These are phyloP conservation scores for Poronia punctata DNA, from an alignment of 495 filamentous ascomycete species.

Conservation along the genomic window DNA sequence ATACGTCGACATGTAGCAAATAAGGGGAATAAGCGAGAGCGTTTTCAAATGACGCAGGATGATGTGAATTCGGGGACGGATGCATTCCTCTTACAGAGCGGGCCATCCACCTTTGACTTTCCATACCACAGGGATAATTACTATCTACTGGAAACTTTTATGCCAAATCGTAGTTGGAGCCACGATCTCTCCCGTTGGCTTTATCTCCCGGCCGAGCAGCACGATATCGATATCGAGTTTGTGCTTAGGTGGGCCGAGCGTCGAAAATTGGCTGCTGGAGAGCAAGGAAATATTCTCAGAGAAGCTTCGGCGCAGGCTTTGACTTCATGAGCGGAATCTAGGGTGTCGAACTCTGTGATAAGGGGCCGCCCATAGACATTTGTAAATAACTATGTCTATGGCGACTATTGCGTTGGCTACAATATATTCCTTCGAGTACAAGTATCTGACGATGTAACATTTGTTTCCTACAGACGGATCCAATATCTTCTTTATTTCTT, in stretches of 20 bases:
- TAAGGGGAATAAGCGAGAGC: conserved; percentile 36
- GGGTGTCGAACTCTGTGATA: too few relatives aligned
- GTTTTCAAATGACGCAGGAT: conserved; percentile 41
- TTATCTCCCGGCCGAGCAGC: conserved; percentile 36
- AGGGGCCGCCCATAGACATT: too few relatives aligned
- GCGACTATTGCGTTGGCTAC: too few relatives aligned
- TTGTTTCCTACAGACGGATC: too few relatives aligned
- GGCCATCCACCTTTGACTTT: conserved; percentile 41
- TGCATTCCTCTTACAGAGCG: conserved; percentile 37
- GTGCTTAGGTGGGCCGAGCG: conserved; percentile 16
- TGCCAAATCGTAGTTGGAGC: conserved; percentile 42
- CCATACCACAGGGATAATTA: conserved; percentile 48
- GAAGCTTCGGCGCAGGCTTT: too few relatives aligned
- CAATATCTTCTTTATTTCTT: too few relatives aligned
- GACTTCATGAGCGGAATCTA: too few relatives aligned
- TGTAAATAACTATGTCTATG: too few relatives aligned
- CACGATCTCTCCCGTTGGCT: conserved; percentile 30
- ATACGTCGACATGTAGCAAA: conserved; percentile 42
- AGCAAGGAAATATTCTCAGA: too few relatives aligned
- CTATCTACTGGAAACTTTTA: conserved; percentile 45
- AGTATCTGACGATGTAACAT: too few relatives aligned
- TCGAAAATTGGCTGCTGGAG: neutral
- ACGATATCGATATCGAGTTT: conserved; percentile 34
- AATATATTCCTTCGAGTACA: too few relatives aligned
- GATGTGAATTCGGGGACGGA: conserved; percentile 39